Base-by-base conservation (phyloP, 768 basidiomycete species). In the Lepiota subincarnata region DNA sequence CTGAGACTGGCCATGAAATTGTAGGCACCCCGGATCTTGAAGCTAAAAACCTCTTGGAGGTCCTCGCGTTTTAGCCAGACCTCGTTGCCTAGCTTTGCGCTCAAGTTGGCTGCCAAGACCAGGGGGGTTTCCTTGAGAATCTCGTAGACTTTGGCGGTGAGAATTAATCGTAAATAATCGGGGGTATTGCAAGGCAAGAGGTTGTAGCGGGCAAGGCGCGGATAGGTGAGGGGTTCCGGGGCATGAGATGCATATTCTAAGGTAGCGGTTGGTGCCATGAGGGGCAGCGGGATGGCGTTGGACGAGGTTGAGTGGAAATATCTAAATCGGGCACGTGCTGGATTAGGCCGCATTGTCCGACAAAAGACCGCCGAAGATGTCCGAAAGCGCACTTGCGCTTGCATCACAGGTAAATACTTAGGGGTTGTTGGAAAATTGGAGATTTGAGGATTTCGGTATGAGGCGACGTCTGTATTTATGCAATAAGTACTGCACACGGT, bases 61-160 rank as follows among this genome's bases (percentile, higher is more conserved):
- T 99, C 97, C 69, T 99, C 97, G 20, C 97, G 83, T 72, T 99
- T 99, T 55, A 99, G 81, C 84, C 87, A 95, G 69, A 99, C 88
- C 60, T 95, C 82, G 66, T 92, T 93, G 1, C 97, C 97, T 1
- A 98, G 76, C 57, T 87, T 84, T 56, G 86, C 71, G 61, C 92
- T 95, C 18, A 99, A 81, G 64, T 90, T 92, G 14, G 84, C 81
- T 24, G 96, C 95, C 48, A 80, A 79, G 16, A 94, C 87, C 37
- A 98, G 80, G 1, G 96, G 96, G 0, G 96, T 97, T 68, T 92
- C 89, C 59, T 86, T 83, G 62, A 95, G 66, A 61, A 94, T 81
- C 54, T 93, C 90, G 68, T 96, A 96, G 52, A 95, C 92, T 67
- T 89, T 92, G 4, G 90, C 80, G n/a, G 83, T 89, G 48, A 95